Conservation (phyloP, 139 green algal species). For the Pleodorina starrii region DNA sequence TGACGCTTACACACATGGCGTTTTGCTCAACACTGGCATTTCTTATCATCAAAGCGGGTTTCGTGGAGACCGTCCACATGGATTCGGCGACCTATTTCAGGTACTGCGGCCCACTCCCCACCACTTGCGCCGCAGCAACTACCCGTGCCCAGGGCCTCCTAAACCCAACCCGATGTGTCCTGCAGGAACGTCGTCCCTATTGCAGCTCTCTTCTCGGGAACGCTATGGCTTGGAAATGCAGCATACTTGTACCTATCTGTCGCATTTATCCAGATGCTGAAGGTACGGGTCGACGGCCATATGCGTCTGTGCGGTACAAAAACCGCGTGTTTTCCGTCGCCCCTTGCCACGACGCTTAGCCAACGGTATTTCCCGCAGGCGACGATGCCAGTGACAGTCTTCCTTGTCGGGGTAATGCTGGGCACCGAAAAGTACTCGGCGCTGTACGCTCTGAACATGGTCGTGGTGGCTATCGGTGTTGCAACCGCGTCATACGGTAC, state of each 20-base stretch:
- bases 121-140: no score
- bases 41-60: constrained; percentile 49
- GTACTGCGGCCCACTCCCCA: not conserved
- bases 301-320: not conserved
- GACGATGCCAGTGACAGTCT: constrained; percentile 61
- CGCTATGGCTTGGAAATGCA: constrained; percentile 94
- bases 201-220: constrained; percentile 88
- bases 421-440: constrained; percentile 79
- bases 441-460: constrained; percentile 78
- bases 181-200: constrained; percentile 77
- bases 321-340: not conserved
- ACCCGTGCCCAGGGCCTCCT: no score
- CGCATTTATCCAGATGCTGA: constrained; percentile 98
- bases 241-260: constrained; percentile 96
- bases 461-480: constrained; percentile 84
- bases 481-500: constrained; percentile 74
- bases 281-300: constrained; percentile 59
- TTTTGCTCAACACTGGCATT: constrained; percentile 64
- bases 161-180: no score
- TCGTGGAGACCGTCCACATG: constrained; percentile 48
- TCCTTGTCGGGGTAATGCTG: constrained; percentile 64
- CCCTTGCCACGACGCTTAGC: not conserved
- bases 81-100: constrained; percentile 52
- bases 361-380: constrained; percentile 40
- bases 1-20: constrained; percentile 75